Percentiles rank a stretch among this genome's conserved stretches.
phyloP scores from a whole-genome alignment of 805 yeast species.

The Lipomyces lipofer region DNA sequence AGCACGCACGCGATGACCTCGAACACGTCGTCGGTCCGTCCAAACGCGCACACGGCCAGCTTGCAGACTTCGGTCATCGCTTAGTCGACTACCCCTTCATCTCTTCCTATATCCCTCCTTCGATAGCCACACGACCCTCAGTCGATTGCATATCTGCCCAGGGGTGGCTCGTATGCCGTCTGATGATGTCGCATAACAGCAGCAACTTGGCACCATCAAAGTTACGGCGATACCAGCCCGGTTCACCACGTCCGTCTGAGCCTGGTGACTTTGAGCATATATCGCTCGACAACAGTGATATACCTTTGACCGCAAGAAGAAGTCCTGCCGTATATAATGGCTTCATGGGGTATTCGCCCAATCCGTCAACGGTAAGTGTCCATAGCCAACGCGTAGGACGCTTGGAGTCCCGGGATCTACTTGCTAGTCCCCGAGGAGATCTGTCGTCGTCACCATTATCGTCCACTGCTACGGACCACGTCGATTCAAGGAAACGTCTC shows the following conservation, averaged over 20 bases:
- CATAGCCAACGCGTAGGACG: not conserved
- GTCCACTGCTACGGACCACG: not conserved
- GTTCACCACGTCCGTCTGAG: conserved; percentile 2
- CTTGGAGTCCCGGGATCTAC: not conserved
- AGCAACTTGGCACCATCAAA: no score
- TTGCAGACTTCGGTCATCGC: no score
- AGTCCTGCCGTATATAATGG: not conserved
- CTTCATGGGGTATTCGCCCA: not conserved
- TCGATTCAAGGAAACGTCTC: not conserved
- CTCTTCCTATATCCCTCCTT: no score
- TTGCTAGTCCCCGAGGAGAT: not conserved
- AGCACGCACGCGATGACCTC: no score
- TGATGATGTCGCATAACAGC: no score
- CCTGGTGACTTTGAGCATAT: conserved; percentile 21
- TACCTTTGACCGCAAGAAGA: not conserved
- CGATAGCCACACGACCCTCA: no score
- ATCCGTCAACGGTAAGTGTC: not conserved
- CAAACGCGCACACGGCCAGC: no score
- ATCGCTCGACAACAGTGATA: conserved; percentile 15
- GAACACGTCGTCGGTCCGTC: no score
- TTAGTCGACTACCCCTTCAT: no score
- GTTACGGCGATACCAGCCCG: not conserved
- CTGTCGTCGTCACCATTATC: not conserved
- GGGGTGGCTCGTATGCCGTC: no score
- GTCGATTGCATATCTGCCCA: no score